Conservation (phyloP, 768 basidiomycete species). For the Guyanaporus albipodus region DNA sequence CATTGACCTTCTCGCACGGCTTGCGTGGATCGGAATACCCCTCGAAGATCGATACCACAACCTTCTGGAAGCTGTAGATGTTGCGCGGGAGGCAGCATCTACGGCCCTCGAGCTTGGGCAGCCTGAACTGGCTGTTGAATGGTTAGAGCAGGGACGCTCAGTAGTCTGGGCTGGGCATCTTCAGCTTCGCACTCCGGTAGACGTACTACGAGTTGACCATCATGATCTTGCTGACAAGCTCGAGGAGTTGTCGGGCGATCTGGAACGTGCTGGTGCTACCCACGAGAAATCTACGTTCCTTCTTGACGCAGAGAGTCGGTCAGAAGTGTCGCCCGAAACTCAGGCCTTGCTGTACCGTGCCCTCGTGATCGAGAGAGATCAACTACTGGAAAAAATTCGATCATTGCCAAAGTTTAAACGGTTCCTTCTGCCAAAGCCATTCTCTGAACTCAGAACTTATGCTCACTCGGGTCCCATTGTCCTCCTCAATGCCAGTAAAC, state of each 20-base stretch:
- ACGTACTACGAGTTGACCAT: neutral
- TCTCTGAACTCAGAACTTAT: neutral
- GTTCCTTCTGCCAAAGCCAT: neutral
- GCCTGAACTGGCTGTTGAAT: neutral
- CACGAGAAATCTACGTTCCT: neutral
- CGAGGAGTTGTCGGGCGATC: neutral
- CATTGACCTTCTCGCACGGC: slow-evolving; percentile 12
- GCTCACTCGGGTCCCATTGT: neutral
- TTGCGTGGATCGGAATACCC: slow-evolving; percentile 7
- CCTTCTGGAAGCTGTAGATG: slow-evolving; percentile 4
- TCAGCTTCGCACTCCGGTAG: neutral
- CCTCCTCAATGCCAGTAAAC: neutral
- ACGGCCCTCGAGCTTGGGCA: neutral
- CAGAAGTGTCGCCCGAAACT: neutral
- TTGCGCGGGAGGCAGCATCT: slow-evolving; percentile 13
- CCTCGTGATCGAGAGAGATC: neutral
- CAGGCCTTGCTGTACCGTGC: too few species aligned
- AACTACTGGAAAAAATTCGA: neutral
- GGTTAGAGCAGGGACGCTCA: slow-evolving; percentile 3
- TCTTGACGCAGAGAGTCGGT: too few species aligned
- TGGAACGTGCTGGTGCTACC: neutral
- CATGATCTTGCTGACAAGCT: neutral
- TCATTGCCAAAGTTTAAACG: neutral
- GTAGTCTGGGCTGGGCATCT: neutral
- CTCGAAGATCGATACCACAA: slow-evolving; percentile 12